Conservation (phyloP, 2,329 filamentous ascomycete species). For the Curvularia sp. region DNA sequence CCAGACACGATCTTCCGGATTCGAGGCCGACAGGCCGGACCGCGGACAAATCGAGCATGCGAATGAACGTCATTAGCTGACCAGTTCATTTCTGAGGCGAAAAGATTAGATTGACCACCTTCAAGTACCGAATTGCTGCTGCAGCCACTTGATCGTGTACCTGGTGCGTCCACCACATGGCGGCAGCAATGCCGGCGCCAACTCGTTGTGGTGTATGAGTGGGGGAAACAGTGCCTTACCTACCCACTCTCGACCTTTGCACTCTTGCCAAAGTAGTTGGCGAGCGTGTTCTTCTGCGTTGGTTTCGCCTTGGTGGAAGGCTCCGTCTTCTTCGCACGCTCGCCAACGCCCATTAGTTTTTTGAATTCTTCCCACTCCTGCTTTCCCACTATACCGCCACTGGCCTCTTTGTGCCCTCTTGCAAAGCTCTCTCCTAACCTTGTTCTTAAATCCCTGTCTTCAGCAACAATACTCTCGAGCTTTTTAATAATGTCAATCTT, state of each 20-base stretch:
- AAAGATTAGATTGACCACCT: constrained; percentile 14
- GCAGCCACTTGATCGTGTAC: constrained; percentile 4
- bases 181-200: background rate
- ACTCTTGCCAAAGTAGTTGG: constrained; percentile 42
- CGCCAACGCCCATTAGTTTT: constrained; percentile 64
- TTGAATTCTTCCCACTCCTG: constrained; percentile 71
- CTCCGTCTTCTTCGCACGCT: constrained; percentile 56
- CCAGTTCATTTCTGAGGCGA: constrained; percentile 1
- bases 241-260: constrained; percentile 7
- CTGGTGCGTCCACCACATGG: constrained; percentile 14
- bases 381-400: constrained; percentile 67
- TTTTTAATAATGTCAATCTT: constrained; percentile 69
- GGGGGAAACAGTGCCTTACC: background rate
- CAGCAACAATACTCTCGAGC: constrained; percentile 59
- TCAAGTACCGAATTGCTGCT: constrained; percentile 3
- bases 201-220: background rate
- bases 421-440: constrained; percentile 70
- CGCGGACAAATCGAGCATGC: background rate
- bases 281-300: constrained; percentile 43
- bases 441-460: constrained; percentile 49
- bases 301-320: constrained; percentile 42
- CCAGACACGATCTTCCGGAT: constrained; percentile 2
- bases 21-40: background rate
- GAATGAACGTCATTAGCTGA: constrained; percentile 16
- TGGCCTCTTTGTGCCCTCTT: constrained; percentile 71